Conservation (phyloP, 192 early-diverging fungal species). For the Gigaspora rosea region DNA sequence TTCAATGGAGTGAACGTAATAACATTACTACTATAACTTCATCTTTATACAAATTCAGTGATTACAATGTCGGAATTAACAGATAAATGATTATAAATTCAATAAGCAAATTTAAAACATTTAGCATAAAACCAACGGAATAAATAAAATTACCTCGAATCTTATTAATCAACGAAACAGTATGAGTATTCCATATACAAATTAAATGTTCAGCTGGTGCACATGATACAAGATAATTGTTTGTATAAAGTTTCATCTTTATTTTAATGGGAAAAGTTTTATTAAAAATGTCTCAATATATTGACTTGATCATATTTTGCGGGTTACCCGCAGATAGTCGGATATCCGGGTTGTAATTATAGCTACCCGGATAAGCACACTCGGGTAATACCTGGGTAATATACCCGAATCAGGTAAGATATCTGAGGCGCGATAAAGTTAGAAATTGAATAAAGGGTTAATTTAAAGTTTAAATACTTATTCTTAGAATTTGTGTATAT, state of each 20-base stretch:
- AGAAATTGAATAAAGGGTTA: too few relatives aligned
- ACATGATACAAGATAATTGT: conserved; percentile 55
- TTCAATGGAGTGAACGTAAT: conserved; percentile 62
- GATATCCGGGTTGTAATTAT: too few relatives aligned
- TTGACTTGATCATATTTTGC: too few relatives aligned
- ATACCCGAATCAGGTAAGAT: too few relatives aligned
- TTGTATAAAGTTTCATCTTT: conserved; percentile 59
- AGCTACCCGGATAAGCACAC: too few relatives aligned
- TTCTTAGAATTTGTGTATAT: too few relatives aligned
- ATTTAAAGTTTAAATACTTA: too few relatives aligned
- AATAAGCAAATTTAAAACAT: neutral
- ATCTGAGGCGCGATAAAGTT: too few relatives aligned
- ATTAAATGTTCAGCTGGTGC: conserved; percentile 58
- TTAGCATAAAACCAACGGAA: neutral
- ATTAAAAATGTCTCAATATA: too few relatives aligned
- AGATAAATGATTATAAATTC: neutral
- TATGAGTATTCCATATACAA: conserved; percentile 58
- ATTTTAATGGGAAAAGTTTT: neutral
- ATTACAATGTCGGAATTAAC: conserved; percentile 49
- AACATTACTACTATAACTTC: conserved; percentile 57
- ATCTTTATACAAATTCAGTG: conserved; percentile 61
- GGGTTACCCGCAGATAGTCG: too few relatives aligned
- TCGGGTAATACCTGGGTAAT: too few relatives aligned
- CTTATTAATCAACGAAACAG: conserved; percentile 50
- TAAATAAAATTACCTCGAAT: conserved; percentile 45